These are phyloP conservation scores for Uromyces viciae-fabae DNA, from an alignment of 1,284 basidiomycete genomes.

Conservation along the genomic window DNA sequence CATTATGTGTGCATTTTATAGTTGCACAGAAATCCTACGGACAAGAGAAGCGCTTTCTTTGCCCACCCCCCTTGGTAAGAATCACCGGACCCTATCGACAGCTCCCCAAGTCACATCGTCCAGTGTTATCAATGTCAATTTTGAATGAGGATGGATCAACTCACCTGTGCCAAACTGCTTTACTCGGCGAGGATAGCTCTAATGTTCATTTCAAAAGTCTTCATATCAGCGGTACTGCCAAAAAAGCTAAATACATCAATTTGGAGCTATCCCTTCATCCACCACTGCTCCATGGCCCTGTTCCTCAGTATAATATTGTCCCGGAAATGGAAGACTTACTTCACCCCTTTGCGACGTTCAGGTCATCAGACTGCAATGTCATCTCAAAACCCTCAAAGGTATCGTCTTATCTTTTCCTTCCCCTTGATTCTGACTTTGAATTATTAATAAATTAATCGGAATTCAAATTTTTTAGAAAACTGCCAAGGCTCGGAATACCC, in stretches of 20 bases:
- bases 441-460: no score
- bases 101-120: slow-evolving; percentile 24
- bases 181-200: slow-evolving; percentile 30
- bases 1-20: not conserved
- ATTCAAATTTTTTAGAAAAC: slow-evolving; percentile 92
- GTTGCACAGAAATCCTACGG: slow-evolving; percentile 45
- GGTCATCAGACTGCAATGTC: slow-evolving; percentile 44
- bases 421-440: slow-evolving; percentile 53
- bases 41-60: slow-evolving; percentile 44
- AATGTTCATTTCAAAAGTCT: slow-evolving; percentile 76
- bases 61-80: slow-evolving; percentile 40
- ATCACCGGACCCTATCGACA: slow-evolving; percentile 43
- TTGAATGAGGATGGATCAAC: slow-evolving; percentile 43
- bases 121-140: slow-evolving; percentile 45
- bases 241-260: slow-evolving; percentile 82
- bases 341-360: slow-evolving; percentile 36
- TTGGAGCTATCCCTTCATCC: slow-evolving; percentile 63
- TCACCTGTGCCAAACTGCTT: slow-evolving; percentile 40
- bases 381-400: slow-evolving; percentile 44
- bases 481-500: slow-evolving; percentile 86
- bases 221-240: slow-evolving; percentile 73
- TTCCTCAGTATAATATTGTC: slow-evolving; percentile 24
- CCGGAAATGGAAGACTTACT: slow-evolving; percentile 49
- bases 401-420: slow-evolving; percentile 50
- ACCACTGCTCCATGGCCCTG: slow-evolving; percentile 11